These are phyloP conservation scores for Lentinula guzmanii DNA, from an alignment of 768 basidiomycete genomes.

Conservation along the genomic window DNA sequence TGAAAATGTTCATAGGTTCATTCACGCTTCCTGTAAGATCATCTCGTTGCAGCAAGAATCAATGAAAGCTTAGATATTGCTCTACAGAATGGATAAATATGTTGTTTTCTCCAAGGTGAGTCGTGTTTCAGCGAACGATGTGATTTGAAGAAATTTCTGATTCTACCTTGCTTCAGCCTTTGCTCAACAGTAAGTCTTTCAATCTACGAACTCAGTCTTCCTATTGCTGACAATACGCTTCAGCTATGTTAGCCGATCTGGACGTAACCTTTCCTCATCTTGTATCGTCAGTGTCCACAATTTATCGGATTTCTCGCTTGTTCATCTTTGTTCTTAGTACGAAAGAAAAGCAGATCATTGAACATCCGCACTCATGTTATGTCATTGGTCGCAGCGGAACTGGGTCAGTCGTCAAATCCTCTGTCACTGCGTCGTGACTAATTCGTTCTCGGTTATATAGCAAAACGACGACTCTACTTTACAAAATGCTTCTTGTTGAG, in stretches of 20 bases:
- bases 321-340: slow-evolving; percentile 19
- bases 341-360: slow-evolving; percentile 50
- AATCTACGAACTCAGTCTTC: not conserved
- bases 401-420: slow-evolving; percentile 35
- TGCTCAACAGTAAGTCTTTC: slow-evolving; percentile 6
- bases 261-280: slow-evolving; percentile 40
- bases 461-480: slow-evolving; percentile 73
- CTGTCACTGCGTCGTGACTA: not conserved
- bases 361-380: slow-evolving; percentile 55
- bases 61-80: not conserved
- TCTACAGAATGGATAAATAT: slow-evolving; percentile 37
- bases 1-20: slow-evolving; percentile 35
- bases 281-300: slow-evolving; percentile 28
- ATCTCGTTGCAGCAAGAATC: not conserved
- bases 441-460: slow-evolving; percentile 22
- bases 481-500: slow-evolving; percentile 69
- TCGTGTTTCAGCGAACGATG: not conserved
- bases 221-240: not conserved
- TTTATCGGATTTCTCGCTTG: not conserved
- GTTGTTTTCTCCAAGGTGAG: slow-evolving; percentile 34
- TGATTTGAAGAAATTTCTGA: not conserved
- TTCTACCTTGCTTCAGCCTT: not conserved
- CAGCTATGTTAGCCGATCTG: slow-evolving; percentile 46
- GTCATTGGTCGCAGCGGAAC: slow-evolving; percentile 71
- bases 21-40: slow-evolving; percentile 49